phyloP scores from a whole-genome alignment of 1,284 basidiomycete species.

The Ganoderma boninense region DNA sequence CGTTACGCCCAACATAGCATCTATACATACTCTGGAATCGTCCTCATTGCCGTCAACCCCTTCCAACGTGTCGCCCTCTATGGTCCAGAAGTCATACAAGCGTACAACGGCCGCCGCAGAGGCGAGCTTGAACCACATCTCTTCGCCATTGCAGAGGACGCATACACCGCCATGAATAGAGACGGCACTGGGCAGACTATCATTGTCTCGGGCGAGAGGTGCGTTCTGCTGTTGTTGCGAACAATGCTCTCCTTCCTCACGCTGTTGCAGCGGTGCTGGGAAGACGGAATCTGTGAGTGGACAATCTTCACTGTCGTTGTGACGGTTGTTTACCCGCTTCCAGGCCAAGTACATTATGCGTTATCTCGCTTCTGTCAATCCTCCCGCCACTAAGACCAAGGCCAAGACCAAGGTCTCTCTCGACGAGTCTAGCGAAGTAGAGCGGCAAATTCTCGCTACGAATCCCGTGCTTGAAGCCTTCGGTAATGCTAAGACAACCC shows the following conservation, averaged over 20 bases:
- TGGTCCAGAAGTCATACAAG: conserved; percentile 96
- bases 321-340: conserved; percentile 22
- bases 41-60: conserved; percentile 98
- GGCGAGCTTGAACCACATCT: conserved; percentile 98
- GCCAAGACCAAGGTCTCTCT: conserved; percentile 74
- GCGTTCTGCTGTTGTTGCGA: conserved; percentile 35
- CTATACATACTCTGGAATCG: conserved; percentile 99
- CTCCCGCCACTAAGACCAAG: conserved; percentile 72
- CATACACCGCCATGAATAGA: conserved; percentile 96
- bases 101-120: conserved; percentile 91
- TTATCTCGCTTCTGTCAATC: conserved; percentile 98
- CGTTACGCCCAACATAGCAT: conserved; percentile 97
- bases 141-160: conserved; percentile 99
- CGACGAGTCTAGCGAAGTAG: conserved; percentile 92
- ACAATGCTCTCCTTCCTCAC: conserved; percentile 35
- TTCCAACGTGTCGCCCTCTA: conserved; percentile 95
- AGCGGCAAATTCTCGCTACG: conserved; percentile 96
- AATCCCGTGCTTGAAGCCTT: conserved; percentile 99
- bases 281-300: conserved; percentile 95
- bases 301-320: not conserved
- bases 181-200: conserved; percentile 98
- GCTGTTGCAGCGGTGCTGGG: conserved; percentile 84
- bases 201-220: conserved; percentile 99
- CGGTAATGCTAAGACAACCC: conserved; percentile 98
- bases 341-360: conserved; percentile 99